Evolutionary conservation across 2,329 filamentous ascomycete species (phyloP), one percentile per base, ranked within the genome.

Genomic region (Pseudopithomyces chartarum): DNA sequence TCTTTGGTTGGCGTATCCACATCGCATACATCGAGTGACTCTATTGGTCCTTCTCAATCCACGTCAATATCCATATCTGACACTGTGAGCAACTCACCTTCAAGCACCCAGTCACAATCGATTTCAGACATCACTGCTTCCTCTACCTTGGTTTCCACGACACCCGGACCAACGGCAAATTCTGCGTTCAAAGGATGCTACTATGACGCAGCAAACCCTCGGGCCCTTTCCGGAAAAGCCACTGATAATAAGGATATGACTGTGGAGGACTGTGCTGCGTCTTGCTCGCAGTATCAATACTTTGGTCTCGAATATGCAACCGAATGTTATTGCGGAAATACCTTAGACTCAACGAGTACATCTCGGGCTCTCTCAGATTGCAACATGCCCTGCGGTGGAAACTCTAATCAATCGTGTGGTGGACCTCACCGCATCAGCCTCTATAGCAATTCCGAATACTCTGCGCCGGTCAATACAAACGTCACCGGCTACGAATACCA

Each of bases 391-490:
- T 70, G 67, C 48, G 48, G 54, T 11, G 67, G 67, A 6, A 60
- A 64, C 51, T 46, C 49, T 6, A 54, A 26, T 5, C 51, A 69
- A 42, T 52, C 43, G 2, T 70, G 67, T 38, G 67, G 67, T 29
- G 63, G 54, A 26, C 59, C 47, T 6, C 55, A 55, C 34, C 62
- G 66, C 22, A 11, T 70, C 47, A 75, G 73, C n/a, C 64, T 77
- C 44, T 69, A 72, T 61, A 70, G 73, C 56, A 76, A 77, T 47
- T 61, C 66, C 2, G 73, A 73, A 10, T 78, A 75, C 56, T 61
- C 65, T 1, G 53, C 61, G 6, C 63, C 70, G 3, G 54, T 67
- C 46, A 56, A 61, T 15, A 62, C 66, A 2, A 33, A 39, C 2
- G 61, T 66, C 47, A 49, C 63, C 4, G 67, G 64, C 7, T 70